Percentiles rank a stretch among this genome's conserved stretches.
Evolutionary conservation across 164 flowering plant genomes (phyloP).

Genomic region (Saururus chinensis): DNA sequence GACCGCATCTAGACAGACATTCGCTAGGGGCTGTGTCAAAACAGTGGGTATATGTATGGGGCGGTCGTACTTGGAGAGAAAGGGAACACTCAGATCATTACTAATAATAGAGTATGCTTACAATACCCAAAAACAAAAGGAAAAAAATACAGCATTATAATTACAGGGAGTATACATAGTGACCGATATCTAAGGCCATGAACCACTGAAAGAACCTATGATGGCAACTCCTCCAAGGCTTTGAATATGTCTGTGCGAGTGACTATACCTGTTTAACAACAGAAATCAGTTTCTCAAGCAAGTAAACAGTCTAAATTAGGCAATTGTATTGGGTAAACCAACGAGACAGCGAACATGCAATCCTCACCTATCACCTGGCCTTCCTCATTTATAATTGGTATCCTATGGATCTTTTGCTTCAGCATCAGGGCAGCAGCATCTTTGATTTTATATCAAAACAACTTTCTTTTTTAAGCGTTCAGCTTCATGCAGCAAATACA

Average conservation of each 20-base stretch:
- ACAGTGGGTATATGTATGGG: too few relatives aligned
- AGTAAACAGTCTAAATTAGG: not conserved
- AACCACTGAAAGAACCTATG: conserved; percentile 1
- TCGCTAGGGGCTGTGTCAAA: too few relatives aligned
- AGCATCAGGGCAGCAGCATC: conserved; percentile 29
- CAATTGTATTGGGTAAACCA: not conserved
- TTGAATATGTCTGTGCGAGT: conserved; percentile 23
- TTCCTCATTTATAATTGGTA: conserved; percentile 22
- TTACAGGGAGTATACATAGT: not conserved
- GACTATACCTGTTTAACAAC: conserved; percentile 17
- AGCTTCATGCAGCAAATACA: not conserved
- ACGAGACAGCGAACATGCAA: not conserved
- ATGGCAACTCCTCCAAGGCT: conserved; percentile 17
- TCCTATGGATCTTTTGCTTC: conserved; percentile 25
- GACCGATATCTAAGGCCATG: not conserved
- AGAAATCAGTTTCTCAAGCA: not conserved
- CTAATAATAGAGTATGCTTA: too few relatives aligned
- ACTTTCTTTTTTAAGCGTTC: not conserved
- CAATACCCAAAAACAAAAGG: too few relatives aligned
- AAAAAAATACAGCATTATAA: too few relatives aligned
- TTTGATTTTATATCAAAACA: conserved; percentile 7
- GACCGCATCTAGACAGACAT: too few relatives aligned
- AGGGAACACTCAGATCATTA: too few relatives aligned
- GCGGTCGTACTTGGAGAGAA: too few relatives aligned
- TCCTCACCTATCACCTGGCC: conserved; percentile 23